Percentiles rank a stretch among this genome's conserved stretches.
phyloP scores from a whole-genome alignment of 306 rosid species.

The Luffa acutangula region DNA sequence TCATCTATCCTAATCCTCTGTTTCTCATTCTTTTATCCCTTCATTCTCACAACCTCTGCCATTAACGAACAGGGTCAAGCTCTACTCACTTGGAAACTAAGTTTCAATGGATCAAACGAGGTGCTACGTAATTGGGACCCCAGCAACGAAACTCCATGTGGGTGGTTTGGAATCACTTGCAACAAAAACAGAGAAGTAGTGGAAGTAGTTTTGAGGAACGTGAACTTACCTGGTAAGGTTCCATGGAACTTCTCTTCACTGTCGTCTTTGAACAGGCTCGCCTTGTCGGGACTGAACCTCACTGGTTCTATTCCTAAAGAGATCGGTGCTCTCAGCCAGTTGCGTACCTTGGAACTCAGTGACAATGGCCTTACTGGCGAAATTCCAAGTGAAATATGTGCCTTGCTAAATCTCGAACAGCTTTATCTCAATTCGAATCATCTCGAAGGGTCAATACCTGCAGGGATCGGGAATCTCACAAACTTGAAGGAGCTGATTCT shows the following conservation, averaged over 20 bases:
- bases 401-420: constrained; percentile 40
- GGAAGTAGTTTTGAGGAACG: constrained; percentile 43
- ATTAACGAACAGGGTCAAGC: constrained; percentile 68
- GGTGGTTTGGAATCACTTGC: constrained; percentile 77
- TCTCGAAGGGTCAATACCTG: constrained; percentile 57
- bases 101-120: constrained; percentile 46
- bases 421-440: constrained; percentile 56
- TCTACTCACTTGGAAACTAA: constrained; percentile 75
- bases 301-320: constrained; percentile 72
- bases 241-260: constrained; percentile 55
- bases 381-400: constrained; percentile 47
- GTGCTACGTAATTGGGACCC: constrained; percentile 50
- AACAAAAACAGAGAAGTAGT: constrained; percentile 38
- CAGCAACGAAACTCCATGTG: constrained; percentile 53
- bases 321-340: constrained; percentile 28
- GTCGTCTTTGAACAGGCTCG: constrained; percentile 38
- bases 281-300: constrained; percentile 64
- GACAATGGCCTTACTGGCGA: constrained; percentile 67
- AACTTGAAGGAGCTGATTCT: constrained; percentile 35
- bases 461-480: constrained; percentile 51
- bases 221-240: constrained; percentile 57
- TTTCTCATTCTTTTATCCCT: constrained; percentile 18
- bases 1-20: constrained; percentile 28
- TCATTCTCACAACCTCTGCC: constrained; percentile 27
- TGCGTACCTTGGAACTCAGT: constrained; percentile 51